A percentile compares a stretch with the other conserved stretches of the same genome.
phyloP scores from a whole-genome alignment of 306 rosid genomes.

The barrel medic (Medicago truncatula) region MtrunA17r5.0-ANR NC_053045.1:49543501-49544000 shows the following conservation, averaged over 20 bases:
- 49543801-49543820: not conserved
- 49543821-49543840: slow-evolving; percentile 1
- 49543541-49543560: slow-evolving; percentile 98
- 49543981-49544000: slow-evolving; percentile 87
- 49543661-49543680: not conserved
- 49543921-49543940: slow-evolving; percentile 24
- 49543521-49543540: slow-evolving; percentile 94
- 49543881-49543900: not conserved
- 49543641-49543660: not conserved
- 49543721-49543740: not conserved
- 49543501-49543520: slow-evolving; percentile 93
- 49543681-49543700: slow-evolving; percentile 1
- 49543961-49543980: slow-evolving; percentile 96
- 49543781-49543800: not conserved
- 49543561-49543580: slow-evolving; percentile 89
- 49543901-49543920: slow-evolving; percentile 28
- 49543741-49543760: not conserved
- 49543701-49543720: slow-evolving; percentile 5
- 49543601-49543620: slow-evolving; percentile 35
- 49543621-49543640: slow-evolving; percentile 22
- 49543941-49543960: slow-evolving; percentile 73
- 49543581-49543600: slow-evolving; percentile 35
- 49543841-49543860: not conserved
- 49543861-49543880: not conserved
- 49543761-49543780: slow-evolving; percentile 6